These are phyloP conservation scores for Ascochyta viciae-villosae DNA, from an alignment of 2,329 filamentous ascomycete genomes.

Conservation along the genomic window DNA sequence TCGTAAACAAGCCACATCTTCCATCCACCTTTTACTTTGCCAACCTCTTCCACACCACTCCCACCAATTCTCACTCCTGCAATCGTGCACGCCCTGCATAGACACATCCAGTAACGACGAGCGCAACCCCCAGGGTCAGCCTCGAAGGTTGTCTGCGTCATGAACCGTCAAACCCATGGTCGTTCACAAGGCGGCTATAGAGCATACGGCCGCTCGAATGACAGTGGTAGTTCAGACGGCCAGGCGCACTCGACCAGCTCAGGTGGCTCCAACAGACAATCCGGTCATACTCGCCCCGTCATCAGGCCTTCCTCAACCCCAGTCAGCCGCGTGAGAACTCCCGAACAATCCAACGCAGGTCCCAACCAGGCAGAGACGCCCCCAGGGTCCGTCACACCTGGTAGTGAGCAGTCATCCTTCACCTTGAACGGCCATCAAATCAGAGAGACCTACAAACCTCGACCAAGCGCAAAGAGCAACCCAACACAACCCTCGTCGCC, in stretches of 20 bases:
- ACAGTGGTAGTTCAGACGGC: conserved; percentile 16
- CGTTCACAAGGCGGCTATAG: conserved; percentile 13
- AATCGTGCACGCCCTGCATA: not conserved
- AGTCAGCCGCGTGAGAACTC: not conserved
- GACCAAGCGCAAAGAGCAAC: not conserved
- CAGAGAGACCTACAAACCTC: conserved; percentile 24
- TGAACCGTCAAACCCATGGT: conserved; percentile 13
- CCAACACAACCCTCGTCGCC: not conserved
- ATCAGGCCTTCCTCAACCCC: not conserved
- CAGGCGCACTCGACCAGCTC: conserved; percentile 26
- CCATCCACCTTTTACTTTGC: not conserved
- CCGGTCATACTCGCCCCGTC: conserved; percentile 6
- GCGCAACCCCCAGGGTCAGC: not conserved
- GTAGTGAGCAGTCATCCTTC: conserved; percentile 15
- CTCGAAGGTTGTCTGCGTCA: not conserved
- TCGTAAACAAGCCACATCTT: conserved; percentile 9
- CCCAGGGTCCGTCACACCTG: not conserved
- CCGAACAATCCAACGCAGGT: conserved; percentile 1
- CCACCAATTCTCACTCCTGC: not conserved
- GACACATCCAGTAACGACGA: not conserved
- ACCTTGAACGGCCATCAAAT: conserved; percentile 22
- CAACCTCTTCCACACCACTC: conserved; percentile 7
- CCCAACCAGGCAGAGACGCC: not conserved
- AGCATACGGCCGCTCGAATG: not conserved
- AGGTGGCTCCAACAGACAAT: conserved; percentile 18